Conservation (phyloP, 2,329 filamentous ascomycete species). For the Aureobasidium mangrovei region DNA sequence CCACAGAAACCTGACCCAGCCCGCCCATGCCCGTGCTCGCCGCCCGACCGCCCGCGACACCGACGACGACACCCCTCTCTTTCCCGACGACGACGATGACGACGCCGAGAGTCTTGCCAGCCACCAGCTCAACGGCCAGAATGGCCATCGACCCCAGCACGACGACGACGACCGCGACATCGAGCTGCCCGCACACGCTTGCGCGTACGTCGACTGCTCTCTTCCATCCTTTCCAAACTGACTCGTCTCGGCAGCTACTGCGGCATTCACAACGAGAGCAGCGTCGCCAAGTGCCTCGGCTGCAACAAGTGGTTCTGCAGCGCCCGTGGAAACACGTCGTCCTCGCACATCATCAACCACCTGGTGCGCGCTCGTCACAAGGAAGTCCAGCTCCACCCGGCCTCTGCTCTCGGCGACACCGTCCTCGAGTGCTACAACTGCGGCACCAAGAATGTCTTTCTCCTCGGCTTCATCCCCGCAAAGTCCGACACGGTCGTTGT, state of each 20-base stretch:
- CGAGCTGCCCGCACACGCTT: constrained; percentile 86
- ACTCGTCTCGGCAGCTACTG: constrained; percentile 59
- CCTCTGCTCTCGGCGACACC: constrained; percentile 87
- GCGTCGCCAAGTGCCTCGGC: constrained; percentile 89
- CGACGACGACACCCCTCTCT: constrained; percentile 66
- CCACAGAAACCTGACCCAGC: constrained; percentile 46
- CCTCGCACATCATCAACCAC: constrained; percentile 97
- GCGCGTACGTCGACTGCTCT: constrained; percentile 61
- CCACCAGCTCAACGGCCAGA: constrained; percentile 66
- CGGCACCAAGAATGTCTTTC: constrained; percentile 97
- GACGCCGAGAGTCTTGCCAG: constrained; percentile 65
- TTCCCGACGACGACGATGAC: constrained; percentile 49
- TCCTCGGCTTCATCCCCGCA: constrained; percentile 94
- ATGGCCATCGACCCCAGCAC: constrained; percentile 44
- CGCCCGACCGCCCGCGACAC: constrained; percentile 67
- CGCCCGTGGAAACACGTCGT: constrained; percentile 89
- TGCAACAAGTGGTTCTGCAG: constrained; percentile 99
- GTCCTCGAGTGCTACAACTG: constrained; percentile 98
- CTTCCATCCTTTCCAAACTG: neutral
- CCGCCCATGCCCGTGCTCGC: constrained; percentile 39
- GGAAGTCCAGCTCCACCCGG: constrained; percentile 93
- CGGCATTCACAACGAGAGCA: constrained; percentile 90
- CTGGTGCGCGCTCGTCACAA: constrained; percentile 95
- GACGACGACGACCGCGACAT: constrained; percentile 68
- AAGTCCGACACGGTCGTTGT: constrained; percentile 98